Conservation (phyloP, 2,329 filamentous ascomycete genomes). For the Scedosporium dehoogii region DNA sequence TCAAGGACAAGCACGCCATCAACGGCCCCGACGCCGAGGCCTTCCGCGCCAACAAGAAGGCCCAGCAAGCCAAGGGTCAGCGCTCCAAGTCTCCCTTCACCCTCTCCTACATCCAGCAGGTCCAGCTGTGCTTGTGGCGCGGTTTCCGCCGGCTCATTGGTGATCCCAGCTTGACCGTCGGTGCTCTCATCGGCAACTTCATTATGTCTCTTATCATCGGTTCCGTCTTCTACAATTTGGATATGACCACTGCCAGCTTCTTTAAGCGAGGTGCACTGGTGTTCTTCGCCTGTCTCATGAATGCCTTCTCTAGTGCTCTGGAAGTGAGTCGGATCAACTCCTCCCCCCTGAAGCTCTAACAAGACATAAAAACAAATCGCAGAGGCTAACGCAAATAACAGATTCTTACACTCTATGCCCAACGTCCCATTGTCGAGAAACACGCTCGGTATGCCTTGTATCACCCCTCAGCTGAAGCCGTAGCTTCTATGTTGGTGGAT, state of each 20-base stretch:
- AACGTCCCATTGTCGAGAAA: constrained; percentile 88
- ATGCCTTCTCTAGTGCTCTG: constrained; percentile 70
- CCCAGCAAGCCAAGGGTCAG: constrained; percentile 46
- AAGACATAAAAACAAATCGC: too few relatives aligned
- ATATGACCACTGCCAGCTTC: constrained; percentile 58
- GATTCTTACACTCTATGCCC: constrained; percentile 76
- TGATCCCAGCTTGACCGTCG: constrained; percentile 66
- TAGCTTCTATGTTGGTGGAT: constrained; percentile 77
- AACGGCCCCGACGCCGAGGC: constrained; percentile 44
- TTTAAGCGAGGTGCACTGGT: constrained; percentile 69
- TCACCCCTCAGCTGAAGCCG: constrained; percentile 81
- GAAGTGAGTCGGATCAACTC: constrained; percentile 30
- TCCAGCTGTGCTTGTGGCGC: constrained; percentile 70
- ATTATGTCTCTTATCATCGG: constrained; percentile 68
- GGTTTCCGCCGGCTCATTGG: constrained; percentile 68
- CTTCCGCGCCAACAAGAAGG: constrained; percentile 44
- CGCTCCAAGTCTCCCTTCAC: constrained; percentile 73
- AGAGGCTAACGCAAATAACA: constrained; percentile 17
- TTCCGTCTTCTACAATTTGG: constrained; percentile 72
- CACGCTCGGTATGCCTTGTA: constrained; percentile 80
- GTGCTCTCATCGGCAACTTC: constrained; percentile 61
- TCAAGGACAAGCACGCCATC: constrained; percentile 41
- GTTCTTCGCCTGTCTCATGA: constrained; percentile 82
- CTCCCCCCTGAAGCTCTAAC: neutral
- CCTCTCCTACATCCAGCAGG: constrained; percentile 64